phyloP scores from a whole-genome alignment of 2,329 filamentous ascomycete genomes.

The Aureobasidium sp. region DNA sequence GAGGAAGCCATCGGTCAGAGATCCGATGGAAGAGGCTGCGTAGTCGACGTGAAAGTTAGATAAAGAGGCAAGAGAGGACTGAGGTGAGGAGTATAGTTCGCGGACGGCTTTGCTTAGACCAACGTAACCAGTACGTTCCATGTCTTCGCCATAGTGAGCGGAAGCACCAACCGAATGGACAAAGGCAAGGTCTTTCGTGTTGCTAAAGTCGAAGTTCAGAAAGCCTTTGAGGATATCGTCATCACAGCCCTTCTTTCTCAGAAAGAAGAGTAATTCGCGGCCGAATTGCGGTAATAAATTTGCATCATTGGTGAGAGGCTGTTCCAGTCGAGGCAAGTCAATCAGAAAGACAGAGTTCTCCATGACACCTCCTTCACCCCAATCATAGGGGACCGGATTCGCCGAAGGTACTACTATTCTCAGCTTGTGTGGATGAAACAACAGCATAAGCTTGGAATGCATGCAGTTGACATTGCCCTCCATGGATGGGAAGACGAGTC shows the following conservation, averaged over 20 bases:
- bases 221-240: conserved; percentile 60
- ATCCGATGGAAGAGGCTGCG: conserved; percentile 73
- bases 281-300: conserved; percentile 45
- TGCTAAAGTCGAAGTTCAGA: conserved; percentile 70
- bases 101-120: conserved; percentile 62
- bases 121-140: conserved; percentile 58
- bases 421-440: conserved; percentile 67
- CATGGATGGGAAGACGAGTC: conserved; percentile 76
- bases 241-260: conserved; percentile 58
- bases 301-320: background rate
- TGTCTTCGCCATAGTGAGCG: conserved; percentile 25
- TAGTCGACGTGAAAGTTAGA: conserved; percentile 61
- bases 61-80: conserved; percentile 39
- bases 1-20: conserved; percentile 61
- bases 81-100: conserved; percentile 41
- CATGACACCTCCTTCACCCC: conserved; percentile 77
- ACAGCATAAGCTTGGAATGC: conserved; percentile 89
- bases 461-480: conserved; percentile 61
- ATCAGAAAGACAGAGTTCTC: conserved; percentile 92
- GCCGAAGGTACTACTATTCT: conserved; percentile 80
- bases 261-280: conserved; percentile 61
- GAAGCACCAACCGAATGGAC: conserved; percentile 61
- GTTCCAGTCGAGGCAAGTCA: conserved; percentile 61
- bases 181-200: conserved; percentile 65
- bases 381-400: conserved; percentile 79